These are phyloP conservation scores for Gymnopilus junonius DNA, from an alignment of 768 basidiomycete genomes.

Conservation along the genomic window DNA sequence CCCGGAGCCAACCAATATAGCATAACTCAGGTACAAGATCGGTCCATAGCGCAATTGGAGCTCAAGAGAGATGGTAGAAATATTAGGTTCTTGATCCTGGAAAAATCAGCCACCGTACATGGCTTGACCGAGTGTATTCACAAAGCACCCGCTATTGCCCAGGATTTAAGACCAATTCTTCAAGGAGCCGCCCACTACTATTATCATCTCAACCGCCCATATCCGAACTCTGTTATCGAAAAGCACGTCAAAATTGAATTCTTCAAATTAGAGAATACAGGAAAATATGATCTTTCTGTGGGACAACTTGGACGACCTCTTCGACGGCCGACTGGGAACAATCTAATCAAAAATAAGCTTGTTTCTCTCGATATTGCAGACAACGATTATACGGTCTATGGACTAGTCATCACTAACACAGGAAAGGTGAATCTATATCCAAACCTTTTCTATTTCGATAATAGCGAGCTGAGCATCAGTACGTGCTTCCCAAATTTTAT, in stretches of 20 bases:
- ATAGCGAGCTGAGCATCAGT: constrained; percentile 32
- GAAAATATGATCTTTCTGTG: background rate
- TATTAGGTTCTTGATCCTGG: background rate
- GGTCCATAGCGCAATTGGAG: background rate
- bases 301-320: background rate
- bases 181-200: constrained; percentile 10
- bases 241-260: constrained; percentile 13
- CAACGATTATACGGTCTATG: constrained; percentile 10
- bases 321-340: constrained; percentile 9
- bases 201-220: constrained; percentile 8
- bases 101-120: background rate
- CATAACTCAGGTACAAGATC: background rate
- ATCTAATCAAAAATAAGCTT: constrained; percentile 23
- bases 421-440: constrained; percentile 22
- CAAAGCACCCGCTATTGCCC: background rate
- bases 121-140: background rate
- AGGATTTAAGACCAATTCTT: background rate
- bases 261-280: constrained; percentile 13
- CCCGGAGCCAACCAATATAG: background rate
- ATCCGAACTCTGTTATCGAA: constrained; percentile 1
- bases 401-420: constrained; percentile 30
- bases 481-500: background rate
- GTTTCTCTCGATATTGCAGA: constrained; percentile 19
- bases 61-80: background rate
- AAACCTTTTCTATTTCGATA: constrained; percentile 32